Evolutionary conservation across 2,329 filamentous ascomycete species (phyloP).

Genomic region (Fusarium hainanense): DNA sequence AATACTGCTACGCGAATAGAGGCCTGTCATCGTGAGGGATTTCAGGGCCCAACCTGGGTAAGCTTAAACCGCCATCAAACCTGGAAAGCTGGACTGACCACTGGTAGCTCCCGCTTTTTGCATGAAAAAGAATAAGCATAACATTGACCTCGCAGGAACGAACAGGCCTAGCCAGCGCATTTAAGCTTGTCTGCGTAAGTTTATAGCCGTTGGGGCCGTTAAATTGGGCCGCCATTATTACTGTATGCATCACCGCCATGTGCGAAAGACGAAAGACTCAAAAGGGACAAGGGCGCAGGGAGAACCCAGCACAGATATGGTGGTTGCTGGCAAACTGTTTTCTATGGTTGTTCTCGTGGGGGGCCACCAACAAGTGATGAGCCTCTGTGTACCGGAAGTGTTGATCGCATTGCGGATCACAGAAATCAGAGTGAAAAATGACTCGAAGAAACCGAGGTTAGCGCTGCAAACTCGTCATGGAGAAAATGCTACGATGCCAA

Average conservation of each 20-base stretch:
- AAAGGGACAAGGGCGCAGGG: background rate
- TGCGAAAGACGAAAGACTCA: conserved; percentile 2
- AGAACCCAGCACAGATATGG: conserved; percentile 3
- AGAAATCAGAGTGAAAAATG: conserved; percentile 3
- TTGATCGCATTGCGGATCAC: conserved; percentile 24
- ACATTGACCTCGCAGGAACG: conserved; percentile 22
- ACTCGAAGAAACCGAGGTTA: conserved; percentile 25
- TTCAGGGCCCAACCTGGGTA: background rate
- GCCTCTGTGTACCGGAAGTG: conserved; percentile 1
- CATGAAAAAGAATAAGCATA: conserved; percentile 30
- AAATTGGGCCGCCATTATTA: conserved; percentile 20
- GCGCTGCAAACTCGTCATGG: conserved; percentile 27
- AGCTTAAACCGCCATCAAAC: background rate
- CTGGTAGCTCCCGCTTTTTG: conserved; percentile 4
- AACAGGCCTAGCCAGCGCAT: background rate
- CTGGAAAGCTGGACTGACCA: background rate
- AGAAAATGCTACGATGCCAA: conserved; percentile 25
- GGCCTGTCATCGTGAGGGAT: background rate
- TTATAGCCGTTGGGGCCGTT: conserved; percentile 21
- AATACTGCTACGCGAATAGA: background rate
- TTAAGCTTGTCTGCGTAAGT: conserved; percentile 24
- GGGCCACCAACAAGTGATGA: background rate
- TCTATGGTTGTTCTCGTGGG: background rate
- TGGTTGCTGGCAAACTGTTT: background rate
- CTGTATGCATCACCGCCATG: conserved; percentile 18